These are phyloP conservation scores for Chytriomyces sp. DNA, from an alignment of 192 early-diverging fungal genomes.

Conservation along the genomic window DNA sequence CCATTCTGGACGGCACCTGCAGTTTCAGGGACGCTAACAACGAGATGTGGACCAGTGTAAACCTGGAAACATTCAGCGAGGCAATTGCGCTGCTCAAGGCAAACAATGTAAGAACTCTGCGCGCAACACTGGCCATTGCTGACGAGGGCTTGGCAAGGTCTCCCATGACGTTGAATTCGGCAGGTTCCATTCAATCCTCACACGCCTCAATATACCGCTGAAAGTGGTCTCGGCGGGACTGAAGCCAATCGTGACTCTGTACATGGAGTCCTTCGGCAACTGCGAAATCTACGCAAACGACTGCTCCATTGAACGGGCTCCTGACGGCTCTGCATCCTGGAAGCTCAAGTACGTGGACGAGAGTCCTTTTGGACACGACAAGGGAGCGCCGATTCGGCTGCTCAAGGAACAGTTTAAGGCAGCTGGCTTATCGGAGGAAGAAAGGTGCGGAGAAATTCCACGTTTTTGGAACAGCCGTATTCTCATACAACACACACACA, in stretches of 20 bases:
- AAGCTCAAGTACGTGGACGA: constrained; percentile 68
- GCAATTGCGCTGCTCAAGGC: constrained; percentile 50
- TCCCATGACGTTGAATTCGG: constrained; percentile 68
- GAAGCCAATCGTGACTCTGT: constrained; percentile 53
- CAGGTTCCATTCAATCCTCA: constrained; percentile 58
- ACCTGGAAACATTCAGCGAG: constrained; percentile 47
- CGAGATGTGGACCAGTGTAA: constrained; percentile 60
- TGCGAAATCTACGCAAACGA: constrained; percentile 69
- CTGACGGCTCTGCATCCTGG: constrained; percentile 55
- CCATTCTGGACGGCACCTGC: constrained; percentile 48
- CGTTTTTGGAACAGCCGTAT: constrained; percentile 1
- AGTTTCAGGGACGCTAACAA: constrained; percentile 52
- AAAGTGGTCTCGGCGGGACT: constrained; percentile 66
- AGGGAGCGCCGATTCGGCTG: constrained; percentile 38
- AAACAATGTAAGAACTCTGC: constrained; percentile 6
- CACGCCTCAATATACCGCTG: constrained; percentile 60
- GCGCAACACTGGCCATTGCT: background rate
- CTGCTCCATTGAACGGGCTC: constrained; percentile 40
- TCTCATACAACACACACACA: background rate
- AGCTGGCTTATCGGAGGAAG: constrained; percentile 1
- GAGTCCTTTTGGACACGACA: constrained; percentile 42
- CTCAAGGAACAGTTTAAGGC: constrained; percentile 15
- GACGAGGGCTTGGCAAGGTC: constrained; percentile 43
- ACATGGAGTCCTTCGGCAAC: constrained; percentile 50
- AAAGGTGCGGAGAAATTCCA: background rate